Conservation (phyloP, 345 rosid genomes). For the Euphorbia peplus region DNA sequence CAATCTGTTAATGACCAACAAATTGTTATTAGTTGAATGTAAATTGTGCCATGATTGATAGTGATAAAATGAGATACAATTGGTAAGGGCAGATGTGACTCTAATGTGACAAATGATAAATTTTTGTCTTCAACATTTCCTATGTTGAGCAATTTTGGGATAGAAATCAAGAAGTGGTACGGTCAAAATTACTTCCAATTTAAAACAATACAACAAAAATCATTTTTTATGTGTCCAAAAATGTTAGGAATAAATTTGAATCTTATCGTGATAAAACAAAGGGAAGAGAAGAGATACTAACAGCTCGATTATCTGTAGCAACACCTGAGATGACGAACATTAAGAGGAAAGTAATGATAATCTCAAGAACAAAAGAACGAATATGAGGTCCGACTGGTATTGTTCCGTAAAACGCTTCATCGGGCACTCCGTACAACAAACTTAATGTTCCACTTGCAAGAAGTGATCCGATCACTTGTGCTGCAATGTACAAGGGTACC, state of each 20-base stretch:
- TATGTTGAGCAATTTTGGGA: no score
- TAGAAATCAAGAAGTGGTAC: no score
- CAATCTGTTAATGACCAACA: constrained; percentile 1
- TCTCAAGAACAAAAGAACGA: constrained; percentile 16
- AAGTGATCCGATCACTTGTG: constrained; percentile 21
- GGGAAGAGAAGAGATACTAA: background rate
- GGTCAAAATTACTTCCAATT: no score
- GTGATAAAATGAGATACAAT: no score
- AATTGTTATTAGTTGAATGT: no score
- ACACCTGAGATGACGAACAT: constrained; percentile 28
- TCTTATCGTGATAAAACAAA: background rate
- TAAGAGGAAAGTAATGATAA: constrained; percentile 22
- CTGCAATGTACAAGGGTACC: constrained; percentile 20
- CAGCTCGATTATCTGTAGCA: constrained; percentile 17
- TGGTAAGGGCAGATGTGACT: no score
- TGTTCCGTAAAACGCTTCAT: constrained; percentile 20
- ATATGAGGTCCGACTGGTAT: constrained; percentile 18
- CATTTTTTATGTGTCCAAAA: no score
- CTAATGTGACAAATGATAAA: no score
- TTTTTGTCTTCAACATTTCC: no score
- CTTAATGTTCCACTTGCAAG: constrained; percentile 22
- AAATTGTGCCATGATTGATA: no score
- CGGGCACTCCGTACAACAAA: background rate
- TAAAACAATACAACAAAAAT: no score
- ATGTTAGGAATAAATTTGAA: background rate